A percentile compares a stretch with the other conserved stretches of the same genome.
Evolutionary conservation across 768 basidiomycete species (phyloP).

Genomic region (Russula virescens): DNA sequence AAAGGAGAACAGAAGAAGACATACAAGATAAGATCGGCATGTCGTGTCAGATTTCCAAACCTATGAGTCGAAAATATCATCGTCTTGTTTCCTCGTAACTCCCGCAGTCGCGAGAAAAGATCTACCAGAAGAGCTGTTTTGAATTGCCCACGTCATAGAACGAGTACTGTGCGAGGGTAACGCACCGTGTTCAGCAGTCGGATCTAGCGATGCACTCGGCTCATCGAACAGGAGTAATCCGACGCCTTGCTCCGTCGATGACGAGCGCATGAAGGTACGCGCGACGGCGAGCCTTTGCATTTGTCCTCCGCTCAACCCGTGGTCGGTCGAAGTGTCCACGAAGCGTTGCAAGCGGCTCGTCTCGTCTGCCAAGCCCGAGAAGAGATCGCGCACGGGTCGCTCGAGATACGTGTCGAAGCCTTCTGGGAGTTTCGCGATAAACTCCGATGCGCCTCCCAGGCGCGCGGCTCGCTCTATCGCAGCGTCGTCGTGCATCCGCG

Average conservation of each 20-base stretch:
- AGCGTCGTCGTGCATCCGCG: constrained; percentile 46
- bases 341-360: constrained; percentile 32
- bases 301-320: constrained; percentile 58
- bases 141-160: not conserved
- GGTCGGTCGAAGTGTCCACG: not conserved
- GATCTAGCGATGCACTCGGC: constrained; percentile 70
- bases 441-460: constrained; percentile 62
- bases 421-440: constrained; percentile 60
- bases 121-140: constrained; percentile 35
- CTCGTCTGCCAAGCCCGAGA: constrained; percentile 59
- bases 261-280: constrained; percentile 66
- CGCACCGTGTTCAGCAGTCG: constrained; percentile 65
- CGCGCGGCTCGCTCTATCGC: constrained; percentile 59
- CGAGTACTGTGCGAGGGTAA: not conserved
- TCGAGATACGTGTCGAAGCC: constrained; percentile 69
- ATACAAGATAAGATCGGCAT: too few relatives aligned
- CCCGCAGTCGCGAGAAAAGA: constrained; percentile 51
- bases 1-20: not conserved
- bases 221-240: constrained; percentile 63
- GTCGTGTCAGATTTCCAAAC: too few relatives aligned
- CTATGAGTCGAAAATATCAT: constrained; percentile 41
- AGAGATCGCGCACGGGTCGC: constrained; percentile 61
- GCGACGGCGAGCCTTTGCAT: constrained; percentile 74
- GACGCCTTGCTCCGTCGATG: constrained; percentile 40
- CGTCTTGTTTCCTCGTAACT: constrained; percentile 61